Conservation (phyloP, 2,329 filamentous ascomycete genomes). For the Aspergillus quadrilineatus region DNA sequence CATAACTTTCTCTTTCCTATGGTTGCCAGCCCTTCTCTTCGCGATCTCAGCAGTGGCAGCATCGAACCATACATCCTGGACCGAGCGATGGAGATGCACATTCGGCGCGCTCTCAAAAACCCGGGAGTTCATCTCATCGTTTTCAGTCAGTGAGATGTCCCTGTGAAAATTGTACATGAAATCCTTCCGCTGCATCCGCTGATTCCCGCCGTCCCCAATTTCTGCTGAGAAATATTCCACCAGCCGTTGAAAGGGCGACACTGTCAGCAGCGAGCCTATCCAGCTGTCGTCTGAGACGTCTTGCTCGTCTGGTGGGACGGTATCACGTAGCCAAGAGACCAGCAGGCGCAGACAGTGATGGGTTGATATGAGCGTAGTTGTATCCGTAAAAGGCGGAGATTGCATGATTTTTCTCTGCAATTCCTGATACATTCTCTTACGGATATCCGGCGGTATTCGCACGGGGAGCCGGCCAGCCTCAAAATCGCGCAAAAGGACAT, state of each 20-base stretch:
- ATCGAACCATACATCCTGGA: slow-evolving; percentile 44
- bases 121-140: slow-evolving; percentile 38
- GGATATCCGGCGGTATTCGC: slow-evolving; percentile 35
- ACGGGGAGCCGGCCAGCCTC: slow-evolving; percentile 40
- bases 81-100: slow-evolving; percentile 31
- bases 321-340: slow-evolving; percentile 40
- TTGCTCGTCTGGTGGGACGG: slow-evolving; percentile 35
- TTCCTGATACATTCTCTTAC: slow-evolving; percentile 37
- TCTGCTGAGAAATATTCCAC: slow-evolving; percentile 46
- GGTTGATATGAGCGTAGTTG: slow-evolving; percentile 39
- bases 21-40: slow-evolving; percentile 29
- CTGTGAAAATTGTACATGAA: slow-evolving; percentile 46
- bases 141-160: slow-evolving; percentile 39
- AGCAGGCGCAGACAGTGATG: slow-evolving; percentile 45
- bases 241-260: slow-evolving; percentile 40
- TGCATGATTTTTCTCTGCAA: slow-evolving; percentile 40
- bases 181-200: slow-evolving; percentile 41
- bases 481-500: slow-evolving; percentile 38
- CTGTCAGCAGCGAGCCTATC: slow-evolving; percentile 42
- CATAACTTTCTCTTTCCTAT: slow-evolving; percentile 35
- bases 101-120: slow-evolving; percentile 35
- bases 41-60: slow-evolving; percentile 34
- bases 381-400: slow-evolving; percentile 42
- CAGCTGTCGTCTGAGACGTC: slow-evolving; percentile 36
- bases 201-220: slow-evolving; percentile 43